Evolutionary conservation across 2,329 filamentous ascomycete genomes (phyloP), one percentile per base, ranked within the genome.

Genomic region (Ploettnerulaceae sp.): DNA sequence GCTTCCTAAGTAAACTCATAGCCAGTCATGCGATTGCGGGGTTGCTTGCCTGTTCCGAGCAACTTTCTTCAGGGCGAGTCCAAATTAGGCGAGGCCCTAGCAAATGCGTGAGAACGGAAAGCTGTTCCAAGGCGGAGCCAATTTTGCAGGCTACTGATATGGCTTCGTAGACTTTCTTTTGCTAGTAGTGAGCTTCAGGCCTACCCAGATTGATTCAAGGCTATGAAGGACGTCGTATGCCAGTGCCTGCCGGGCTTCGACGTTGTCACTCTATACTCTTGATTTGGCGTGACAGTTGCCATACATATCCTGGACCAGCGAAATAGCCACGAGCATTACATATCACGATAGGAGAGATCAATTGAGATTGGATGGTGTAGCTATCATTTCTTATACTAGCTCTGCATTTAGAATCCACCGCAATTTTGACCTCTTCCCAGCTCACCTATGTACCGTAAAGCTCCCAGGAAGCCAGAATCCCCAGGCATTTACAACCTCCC

Each of bases 321-420:
- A 50, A 33, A 50, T 50, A 8, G 47, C 47, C 15, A 50, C 18
- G 17, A 50, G 35, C 31, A 46, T 37, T 29, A 50, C 29, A 46
- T 50, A 17, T 50, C 36, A 46, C 22, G 21, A 46, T 50, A 50
- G 24, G 42, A 46, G 42, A 46, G 35, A 50, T 50, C 31, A 17
- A 46, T 50, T 46, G 29, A 46, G 42, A 50, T 46, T 2, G 39
- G 42, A 50, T 46, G 9, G 36, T 46, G 14, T 50, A 50, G 36
- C 29, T 50, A 17, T 50, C 36, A 50, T 50, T 50, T 50, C 37
- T 50, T 50, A 49, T 49, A 46, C 47, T 49, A 49, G 36, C 35
- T 48, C 32, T 45, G 21, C 18, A 45, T 41, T 41, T 49, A 45
- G 41, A 49, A 49, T 45, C 47, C 29, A 45, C 29, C 12, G 47